These are phyloP conservation scores for Vaccinium vitisidaea DNA, from an alignment of 148 eudicot species.

Conservation along the genomic window DNA sequence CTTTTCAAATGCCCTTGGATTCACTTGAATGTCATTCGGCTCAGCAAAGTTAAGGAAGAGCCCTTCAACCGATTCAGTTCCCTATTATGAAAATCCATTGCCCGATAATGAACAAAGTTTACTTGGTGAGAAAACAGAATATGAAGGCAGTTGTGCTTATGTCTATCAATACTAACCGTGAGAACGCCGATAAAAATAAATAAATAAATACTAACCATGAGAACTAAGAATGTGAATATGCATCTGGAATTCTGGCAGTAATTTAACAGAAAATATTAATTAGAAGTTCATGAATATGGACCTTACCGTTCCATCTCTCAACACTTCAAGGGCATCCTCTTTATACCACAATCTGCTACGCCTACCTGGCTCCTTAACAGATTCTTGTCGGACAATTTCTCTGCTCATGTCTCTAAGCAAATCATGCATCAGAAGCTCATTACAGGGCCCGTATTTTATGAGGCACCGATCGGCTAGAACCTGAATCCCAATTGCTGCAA, in stretches of 20 bases:
- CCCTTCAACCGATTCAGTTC: not conserved
- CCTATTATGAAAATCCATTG: not conserved
- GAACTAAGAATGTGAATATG: slow-evolving; percentile 7
- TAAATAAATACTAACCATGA: not conserved
- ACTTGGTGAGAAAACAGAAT: not conserved
- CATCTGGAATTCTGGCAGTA: not conserved
- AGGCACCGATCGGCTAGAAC: not conserved
- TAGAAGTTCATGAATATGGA: too few relatives aligned
- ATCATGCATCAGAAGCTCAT: not conserved
- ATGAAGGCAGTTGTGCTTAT: not conserved
- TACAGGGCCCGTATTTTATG: not conserved
- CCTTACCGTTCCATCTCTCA: not conserved
- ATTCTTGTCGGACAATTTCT: slow-evolving; percentile 10
- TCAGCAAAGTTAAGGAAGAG: not conserved
- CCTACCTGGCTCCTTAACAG: slow-evolving; percentile 1
- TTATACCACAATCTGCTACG: slow-evolving; percentile 10
- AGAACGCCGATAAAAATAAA: too few relatives aligned
- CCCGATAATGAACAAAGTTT: not conserved
- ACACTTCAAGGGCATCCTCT: not conserved
- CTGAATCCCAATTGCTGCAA: not conserved
- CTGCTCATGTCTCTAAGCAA: not conserved
- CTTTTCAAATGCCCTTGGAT: slow-evolving; percentile 11
- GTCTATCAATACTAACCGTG: not conserved
- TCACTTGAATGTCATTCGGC: not conserved
- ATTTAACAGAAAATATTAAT: too few relatives aligned